phyloP scores from a whole-genome alignment of 176 grass and related monocot genomes.

The Oryza glumipatula region DNA sequence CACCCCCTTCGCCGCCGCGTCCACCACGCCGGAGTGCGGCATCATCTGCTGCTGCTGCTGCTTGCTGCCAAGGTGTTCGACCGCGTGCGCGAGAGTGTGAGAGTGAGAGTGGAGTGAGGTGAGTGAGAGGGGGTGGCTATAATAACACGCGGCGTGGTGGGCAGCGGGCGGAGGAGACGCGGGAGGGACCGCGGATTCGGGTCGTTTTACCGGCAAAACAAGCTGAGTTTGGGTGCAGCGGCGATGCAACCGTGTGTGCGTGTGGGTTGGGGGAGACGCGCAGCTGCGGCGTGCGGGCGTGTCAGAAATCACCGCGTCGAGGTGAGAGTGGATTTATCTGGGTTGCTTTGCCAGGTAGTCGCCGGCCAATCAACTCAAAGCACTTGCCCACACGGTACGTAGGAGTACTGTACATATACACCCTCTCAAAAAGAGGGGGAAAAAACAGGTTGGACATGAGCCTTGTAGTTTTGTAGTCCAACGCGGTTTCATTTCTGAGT shows the following conservation, averaged over 20 bases:
- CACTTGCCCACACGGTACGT: background rate
- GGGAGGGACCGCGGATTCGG: background rate
- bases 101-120: background rate
- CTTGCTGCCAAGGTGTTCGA: background rate
- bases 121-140: background rate
- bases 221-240: background rate
- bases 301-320: constrained; percentile 48
- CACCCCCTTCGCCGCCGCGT: constrained; percentile 56
- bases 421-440: no score
- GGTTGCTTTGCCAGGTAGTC: constrained; percentile 10
- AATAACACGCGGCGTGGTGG: background rate
- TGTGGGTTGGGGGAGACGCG: no score
- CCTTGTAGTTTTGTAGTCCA: no score
- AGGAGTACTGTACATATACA: no score
- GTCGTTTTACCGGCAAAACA: background rate
- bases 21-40: constrained; percentile 45
- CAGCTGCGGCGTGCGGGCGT: background rate
- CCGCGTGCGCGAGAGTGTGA: background rate
- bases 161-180: background rate
- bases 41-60: background rate
- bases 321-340: background rate
- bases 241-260: background rate
- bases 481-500: no score
- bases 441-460: no score
- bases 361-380: constrained; percentile 32